Evolutionary conservation across 2,329 filamentous ascomycete genomes (phyloP).

Genomic region (Phialocephala subalpina): DNA sequence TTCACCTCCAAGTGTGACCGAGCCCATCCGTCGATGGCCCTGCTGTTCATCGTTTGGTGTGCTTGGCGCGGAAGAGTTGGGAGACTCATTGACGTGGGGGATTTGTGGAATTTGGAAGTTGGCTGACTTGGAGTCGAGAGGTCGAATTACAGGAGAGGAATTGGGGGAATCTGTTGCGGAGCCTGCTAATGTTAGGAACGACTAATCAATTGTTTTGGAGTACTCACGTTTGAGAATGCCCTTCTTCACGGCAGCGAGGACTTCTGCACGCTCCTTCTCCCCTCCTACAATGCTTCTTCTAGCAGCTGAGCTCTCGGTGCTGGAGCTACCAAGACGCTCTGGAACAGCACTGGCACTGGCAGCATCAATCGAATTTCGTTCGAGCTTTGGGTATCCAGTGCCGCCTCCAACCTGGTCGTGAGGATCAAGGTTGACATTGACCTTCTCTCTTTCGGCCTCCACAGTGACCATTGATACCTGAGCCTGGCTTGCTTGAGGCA

Average conservation of each 20-base stretch:
- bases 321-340: slow-evolving; percentile 63
- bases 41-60: slow-evolving; percentile 83
- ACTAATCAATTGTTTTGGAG: slow-evolving; percentile 18
- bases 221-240: slow-evolving; percentile 90
- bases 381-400: slow-evolving; percentile 84
- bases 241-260: slow-evolving; percentile 91
- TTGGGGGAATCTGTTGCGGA: slow-evolving; percentile 62
- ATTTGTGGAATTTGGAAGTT: slow-evolving; percentile 67
- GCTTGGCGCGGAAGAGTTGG: slow-evolving; percentile 84
- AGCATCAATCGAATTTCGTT: slow-evolving; percentile 81
- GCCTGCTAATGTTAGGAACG: slow-evolving; percentile 45
- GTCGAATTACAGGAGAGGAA: slow-evolving; percentile 72
- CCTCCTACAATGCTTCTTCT: slow-evolving; percentile 92
- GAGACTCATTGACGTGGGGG: slow-evolving; percentile 76
- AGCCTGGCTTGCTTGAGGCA: slow-evolving; percentile 76
- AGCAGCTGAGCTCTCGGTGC: slow-evolving; percentile 67
- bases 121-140: slow-evolving; percentile 61
- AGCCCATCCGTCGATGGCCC: slow-evolving; percentile 71
- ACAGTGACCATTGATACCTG: slow-evolving; percentile 95
- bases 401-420: slow-evolving; percentile 73
- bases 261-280: slow-evolving; percentile 89
- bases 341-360: slow-evolving; percentile 53
- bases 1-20: slow-evolving; percentile 75
- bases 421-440: slow-evolving; percentile 78
- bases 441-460: slow-evolving; percentile 84